Conservation (phyloP, 257 asterid genomes). For the Solanum pennellii region DNA sequence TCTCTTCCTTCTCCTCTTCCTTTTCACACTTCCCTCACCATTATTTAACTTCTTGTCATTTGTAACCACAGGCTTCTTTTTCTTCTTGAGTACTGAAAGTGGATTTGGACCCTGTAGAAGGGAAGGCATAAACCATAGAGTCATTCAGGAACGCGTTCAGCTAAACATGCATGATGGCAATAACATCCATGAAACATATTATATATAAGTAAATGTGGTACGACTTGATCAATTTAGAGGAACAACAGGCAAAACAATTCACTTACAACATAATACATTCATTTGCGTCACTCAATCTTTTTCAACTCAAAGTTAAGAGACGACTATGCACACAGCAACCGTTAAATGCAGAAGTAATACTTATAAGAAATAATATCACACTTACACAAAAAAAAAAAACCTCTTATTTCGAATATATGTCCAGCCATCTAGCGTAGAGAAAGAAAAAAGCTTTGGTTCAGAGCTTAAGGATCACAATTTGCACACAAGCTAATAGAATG, state of each 20-base stretch:
- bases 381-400: not conserved
- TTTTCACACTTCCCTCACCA: not conserved
- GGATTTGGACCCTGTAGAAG: slow-evolving; percentile 79
- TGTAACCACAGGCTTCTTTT: slow-evolving; percentile 16
- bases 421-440: not conserved
- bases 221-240: not conserved
- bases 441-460: not conserved
- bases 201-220: not conserved
- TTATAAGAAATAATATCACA: not conserved
- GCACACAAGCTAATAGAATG: not conserved
- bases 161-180: not conserved
- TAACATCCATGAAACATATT: not conserved
- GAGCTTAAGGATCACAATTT: not conserved
- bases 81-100: slow-evolving; percentile 62
- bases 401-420: not conserved
- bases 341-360: not conserved
- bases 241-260: not conserved
- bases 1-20: not conserved
- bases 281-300: not conserved
- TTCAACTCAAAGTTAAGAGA: not conserved
- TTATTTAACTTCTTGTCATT: not conserved
- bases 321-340: not conserved
- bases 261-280: not conserved
- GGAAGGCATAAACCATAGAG: not conserved
- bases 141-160: not conserved